Conservation (phyloP, 352 stramenopile species). For the Pythium phragmiticola region DNA sequence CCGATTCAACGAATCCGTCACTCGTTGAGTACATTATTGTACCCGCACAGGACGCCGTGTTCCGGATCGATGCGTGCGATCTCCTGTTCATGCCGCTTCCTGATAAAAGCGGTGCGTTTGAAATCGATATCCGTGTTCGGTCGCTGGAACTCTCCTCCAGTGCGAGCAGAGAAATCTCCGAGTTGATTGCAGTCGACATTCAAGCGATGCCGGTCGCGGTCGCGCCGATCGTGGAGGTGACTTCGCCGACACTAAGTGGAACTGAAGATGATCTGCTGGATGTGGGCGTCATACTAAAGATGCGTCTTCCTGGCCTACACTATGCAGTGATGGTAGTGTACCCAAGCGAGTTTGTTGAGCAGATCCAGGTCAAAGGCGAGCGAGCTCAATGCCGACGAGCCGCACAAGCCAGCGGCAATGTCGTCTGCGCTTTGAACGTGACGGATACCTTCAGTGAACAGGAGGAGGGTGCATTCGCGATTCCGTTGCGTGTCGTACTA, state of each 20-base stretch:
- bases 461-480: not conserved
- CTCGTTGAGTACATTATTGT: not conserved
- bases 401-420: not conserved
- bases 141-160: conserved; percentile 17
- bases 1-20: not conserved
- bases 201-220: conserved; percentile 12
- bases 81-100: conserved; percentile 20
- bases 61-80: conserved; percentile 2
- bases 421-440: conserved; percentile 8
- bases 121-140: conserved; percentile 1
- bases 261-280: conserved; percentile 3
- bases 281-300: not conserved
- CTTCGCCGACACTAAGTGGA: not conserved
- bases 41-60: not conserved
- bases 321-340: conserved; percentile 18
- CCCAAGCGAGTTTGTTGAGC: conserved; percentile 7
- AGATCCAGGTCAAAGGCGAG: conserved; percentile 1
- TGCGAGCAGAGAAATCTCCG: not conserved
- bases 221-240: not conserved
- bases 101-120: conserved; percentile 12
- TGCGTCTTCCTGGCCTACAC: not conserved
- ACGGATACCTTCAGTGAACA: not conserved
- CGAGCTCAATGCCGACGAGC: not conserved
- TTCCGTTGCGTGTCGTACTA: conserved; percentile 7
- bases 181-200: not conserved